Base-by-base conservation (phyloP, 495 filamentous ascomycete species). In the Cryomyces minteri region DNA sequence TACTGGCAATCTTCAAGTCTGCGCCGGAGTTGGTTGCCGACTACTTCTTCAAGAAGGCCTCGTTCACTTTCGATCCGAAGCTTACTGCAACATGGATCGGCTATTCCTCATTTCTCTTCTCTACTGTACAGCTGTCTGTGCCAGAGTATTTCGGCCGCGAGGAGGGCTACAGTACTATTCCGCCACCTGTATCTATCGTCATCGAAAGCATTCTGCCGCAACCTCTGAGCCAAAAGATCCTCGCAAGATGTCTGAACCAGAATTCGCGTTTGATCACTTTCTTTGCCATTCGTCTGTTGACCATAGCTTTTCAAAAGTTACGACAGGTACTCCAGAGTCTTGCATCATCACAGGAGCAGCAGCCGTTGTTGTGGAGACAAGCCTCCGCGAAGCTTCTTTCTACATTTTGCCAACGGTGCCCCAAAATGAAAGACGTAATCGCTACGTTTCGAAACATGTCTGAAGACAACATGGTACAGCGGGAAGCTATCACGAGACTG, bases 71-170 rank as follows among this genome's bases (percentile, higher is more conserved):
- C 42, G 92, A 95, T 29, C 88, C 90, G 0, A 96, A 94, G 54
- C 67, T 87, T 7, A 85, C 85, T 1, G 70, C 84, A 0, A 88
- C 88, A 4, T 99, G 90, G 90, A 79, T 96, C 52, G 87, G 88
- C 14, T 94, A 88, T 56, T 86, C 83, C 4, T 71, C 84, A 0
- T 83, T 96, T 44, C 62, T 99, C 5, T 88, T 90, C 58, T 80
- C 80, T 25, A 69, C 72, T 0, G 71, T 95, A 5, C 70, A 79
- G 44, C 58, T 94, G 25, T 78, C 80, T 9, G 65, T 92, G 39
- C 85, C 85, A 10, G 51, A 63, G 6, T 73, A 71, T 51, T 82
- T 84, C 56, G 83, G 83, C 11, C 62, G 65, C 18, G 47, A 42
- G 6, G 53, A 58, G 2, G 50, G 58, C 34, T 68, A 59, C 40